Evolutionary conservation across 768 basidiomycete species (phyloP).

Genomic region (Trametes coccinea): DNA sequence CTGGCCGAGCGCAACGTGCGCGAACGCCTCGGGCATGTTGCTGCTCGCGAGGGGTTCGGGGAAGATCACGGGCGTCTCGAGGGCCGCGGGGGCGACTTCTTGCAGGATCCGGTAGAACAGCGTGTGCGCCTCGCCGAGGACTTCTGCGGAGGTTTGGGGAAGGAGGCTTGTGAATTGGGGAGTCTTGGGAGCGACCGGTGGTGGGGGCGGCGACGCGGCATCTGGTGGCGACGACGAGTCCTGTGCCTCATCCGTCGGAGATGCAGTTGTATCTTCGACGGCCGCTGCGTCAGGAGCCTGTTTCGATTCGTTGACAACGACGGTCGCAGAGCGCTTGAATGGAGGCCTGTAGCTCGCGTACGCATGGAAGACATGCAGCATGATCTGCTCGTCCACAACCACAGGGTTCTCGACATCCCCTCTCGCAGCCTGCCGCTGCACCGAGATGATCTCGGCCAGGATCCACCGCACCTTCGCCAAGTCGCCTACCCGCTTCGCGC

Average conservation of each 20-base stretch:
- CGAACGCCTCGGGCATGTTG: constrained; percentile 45
- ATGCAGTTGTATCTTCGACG: neutral
- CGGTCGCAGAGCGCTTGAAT: constrained; percentile 54
- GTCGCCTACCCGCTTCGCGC: constrained; percentile 86
- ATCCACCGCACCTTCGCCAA: constrained; percentile 85
- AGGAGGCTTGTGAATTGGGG: constrained; percentile 40
- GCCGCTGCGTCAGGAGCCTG: neutral
- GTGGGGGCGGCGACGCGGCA: neutral
- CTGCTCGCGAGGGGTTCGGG: neutral
- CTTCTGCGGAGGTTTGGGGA: constrained; percentile 72
- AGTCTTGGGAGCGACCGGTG: neutral
- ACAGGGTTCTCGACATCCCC: constrained; percentile 34
- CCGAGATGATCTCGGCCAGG: constrained; percentile 75
- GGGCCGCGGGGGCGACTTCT: constrained; percentile 33
- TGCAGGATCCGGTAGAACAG: constrained; percentile 63
- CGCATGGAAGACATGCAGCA: constrained; percentile 84
- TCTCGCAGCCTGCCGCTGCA: constrained; percentile 28
- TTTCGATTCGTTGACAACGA: constrained; percentile 36
- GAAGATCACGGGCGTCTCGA: neutral
- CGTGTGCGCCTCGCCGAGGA: constrained; percentile 65
- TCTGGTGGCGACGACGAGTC: neutral
- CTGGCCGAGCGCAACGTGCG: constrained; percentile 55
- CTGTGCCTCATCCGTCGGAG: constrained; percentile 1
- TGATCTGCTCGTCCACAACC: constrained; percentile 60
- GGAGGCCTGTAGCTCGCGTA: constrained; percentile 81